Conservation (phyloP, 768 basidiomycete genomes). For the Zangia roseola region DNA sequence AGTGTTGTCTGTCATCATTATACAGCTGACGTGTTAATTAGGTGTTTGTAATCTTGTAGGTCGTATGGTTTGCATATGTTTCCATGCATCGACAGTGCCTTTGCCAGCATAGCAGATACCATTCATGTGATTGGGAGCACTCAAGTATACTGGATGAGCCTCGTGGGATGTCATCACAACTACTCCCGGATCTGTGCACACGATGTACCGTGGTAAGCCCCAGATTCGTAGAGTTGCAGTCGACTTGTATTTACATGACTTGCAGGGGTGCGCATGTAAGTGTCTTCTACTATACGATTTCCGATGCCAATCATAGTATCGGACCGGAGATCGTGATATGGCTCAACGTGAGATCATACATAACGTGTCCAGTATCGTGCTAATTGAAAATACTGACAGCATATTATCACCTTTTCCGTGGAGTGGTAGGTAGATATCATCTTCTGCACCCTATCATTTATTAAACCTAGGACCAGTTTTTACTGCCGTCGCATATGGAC, state of each 20-base stretch:
- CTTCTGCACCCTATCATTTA: no score
- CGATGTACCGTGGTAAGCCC: not conserved
- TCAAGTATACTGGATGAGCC: not conserved
- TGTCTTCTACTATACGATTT: not conserved
- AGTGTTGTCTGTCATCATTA: not conserved
- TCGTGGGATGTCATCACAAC: slow-evolving; percentile 2
- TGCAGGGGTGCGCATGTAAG: slow-evolving; percentile 11
- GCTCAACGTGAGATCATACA: not conserved
- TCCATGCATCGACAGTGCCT: not conserved
- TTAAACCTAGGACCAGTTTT: slow-evolving; percentile 5
- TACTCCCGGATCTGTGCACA: not conserved
- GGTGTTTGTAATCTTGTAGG: slow-evolving; percentile 6
- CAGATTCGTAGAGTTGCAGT: no score
- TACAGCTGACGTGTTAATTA: not conserved
- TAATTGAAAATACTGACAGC: slow-evolving; percentile 8
- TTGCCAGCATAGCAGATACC: slow-evolving; percentile 8
- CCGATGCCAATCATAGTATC: not conserved
- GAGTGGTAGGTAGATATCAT: slow-evolving; percentile 6
- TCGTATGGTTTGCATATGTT: not conserved
- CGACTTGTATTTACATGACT: not conserved
- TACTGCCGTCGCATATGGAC: slow-evolving; percentile 17
- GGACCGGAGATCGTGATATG: not conserved
- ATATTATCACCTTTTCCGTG: not conserved
- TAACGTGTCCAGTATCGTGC: not conserved
- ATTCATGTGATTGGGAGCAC: not conserved